phyloP scores from a whole-genome alignment of 331 rosid species.

The Dryas integrifolia region DNA sequence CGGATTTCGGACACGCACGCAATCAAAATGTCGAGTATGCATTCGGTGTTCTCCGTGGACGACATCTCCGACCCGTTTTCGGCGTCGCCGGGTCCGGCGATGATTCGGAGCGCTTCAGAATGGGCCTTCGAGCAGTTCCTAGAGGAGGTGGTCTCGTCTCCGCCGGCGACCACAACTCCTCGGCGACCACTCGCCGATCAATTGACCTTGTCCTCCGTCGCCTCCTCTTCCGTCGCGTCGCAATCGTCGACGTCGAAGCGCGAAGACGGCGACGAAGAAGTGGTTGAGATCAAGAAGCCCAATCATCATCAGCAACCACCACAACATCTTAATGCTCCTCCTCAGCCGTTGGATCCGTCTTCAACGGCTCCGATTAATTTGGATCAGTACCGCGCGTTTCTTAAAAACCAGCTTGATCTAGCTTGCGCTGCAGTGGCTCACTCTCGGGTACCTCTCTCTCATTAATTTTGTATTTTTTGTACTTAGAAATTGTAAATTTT shows the following conservation, averaged over 20 bases:
- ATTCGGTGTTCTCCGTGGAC: conserved; percentile 32
- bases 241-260: conserved; percentile 44
- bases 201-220: conserved; percentile 20
- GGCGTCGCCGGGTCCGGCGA: conserved; percentile 28
- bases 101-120: conserved; percentile 54
- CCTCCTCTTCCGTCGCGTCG: conserved; percentile 30
- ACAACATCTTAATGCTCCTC: conserved; percentile 10
- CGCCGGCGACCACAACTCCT: conserved; percentile 21
- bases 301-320: conserved; percentile 16
- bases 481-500: not conserved
- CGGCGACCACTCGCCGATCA: conserved; percentile 23
- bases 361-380: conserved; percentile 19
- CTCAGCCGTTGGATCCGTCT: conserved; percentile 30
- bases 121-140: conserved; percentile 52
- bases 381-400: conserved; percentile 39
- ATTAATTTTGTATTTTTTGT: no score
- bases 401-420: conserved; percentile 48
- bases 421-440: conserved; percentile 60
- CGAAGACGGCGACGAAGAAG: conserved; percentile 40
- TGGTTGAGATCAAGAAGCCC: conserved; percentile 43
- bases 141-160: conserved; percentile 40
- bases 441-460: conserved; percentile 35
- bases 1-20: conserved; percentile 11
- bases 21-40: conserved; percentile 8
- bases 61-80: conserved; percentile 29